Evolutionary conservation across 306 rosid genomes (phyloP), one percentile per base, ranked within the genome.

Genomic region (Fragaria nilgerrensis): DNA sequence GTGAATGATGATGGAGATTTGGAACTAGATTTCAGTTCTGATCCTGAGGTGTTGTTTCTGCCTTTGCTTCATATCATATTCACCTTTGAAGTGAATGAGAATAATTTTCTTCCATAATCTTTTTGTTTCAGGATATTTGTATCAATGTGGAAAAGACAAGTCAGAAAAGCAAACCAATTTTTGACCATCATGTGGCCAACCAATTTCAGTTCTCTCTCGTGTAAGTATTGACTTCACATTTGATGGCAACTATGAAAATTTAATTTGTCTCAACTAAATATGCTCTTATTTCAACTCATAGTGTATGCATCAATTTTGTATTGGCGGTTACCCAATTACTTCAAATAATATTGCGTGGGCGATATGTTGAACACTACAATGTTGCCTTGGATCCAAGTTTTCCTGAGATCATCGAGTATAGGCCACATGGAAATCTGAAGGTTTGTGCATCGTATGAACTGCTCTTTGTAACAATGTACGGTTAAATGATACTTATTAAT

Each of bases 261-360:
- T 29, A 52, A 43, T 34, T 55, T 73, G 11, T 73, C 34, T n/a
- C 13, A 25, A 36, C 17, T 73, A 52, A 48, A 37, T 43, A 5
- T 32, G 50, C 50, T 69, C 77, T 75, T 49, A 82, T 81, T 73
- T 82, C 78, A 67, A 52, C 78, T 81, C 45, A 22, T 85, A 95
- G 98, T 62, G 55, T 95, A 95, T 82, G 76, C 83, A 86, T 95
- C 98, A 71, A 87, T 95, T 85, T 88, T 95, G 89, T 95, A 95
- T 86, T 82, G 91, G 90, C 78, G 83, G 82, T 36, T 88, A 32
- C 93, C 95, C 2, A 75, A 69, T 29, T 64, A 16, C 71, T 95
- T 95, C 74, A 89, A 72, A 89, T 95, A 63, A 64, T 85, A 68
- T 87, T 95, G 83, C 89, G 96, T 23, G 97, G 97, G 75, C 79